Percentiles rank a stretch among this genome's conserved stretches.
These are phyloP conservation scores for Daldinia eschscholtzii DNA, from an alignment of 2,329 filamentous ascomycete species.

Conservation along the genomic window DNA sequence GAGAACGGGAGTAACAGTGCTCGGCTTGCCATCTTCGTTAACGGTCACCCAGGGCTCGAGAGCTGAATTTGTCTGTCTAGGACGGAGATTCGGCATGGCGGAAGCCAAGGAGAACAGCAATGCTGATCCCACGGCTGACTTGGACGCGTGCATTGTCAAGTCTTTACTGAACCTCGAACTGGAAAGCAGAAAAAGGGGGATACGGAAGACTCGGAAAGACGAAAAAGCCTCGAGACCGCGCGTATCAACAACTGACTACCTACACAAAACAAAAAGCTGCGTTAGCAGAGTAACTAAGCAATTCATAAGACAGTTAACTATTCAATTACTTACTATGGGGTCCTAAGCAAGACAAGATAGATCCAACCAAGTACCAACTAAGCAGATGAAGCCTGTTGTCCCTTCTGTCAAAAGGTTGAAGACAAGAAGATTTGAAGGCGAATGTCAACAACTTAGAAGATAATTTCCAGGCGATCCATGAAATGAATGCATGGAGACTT, in stretches of 20 bases:
- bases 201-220: constrained; percentile 25
- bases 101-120: constrained; percentile 47
- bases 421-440: constrained; percentile 21
- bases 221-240: constrained; percentile 21
- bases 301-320: neutral
- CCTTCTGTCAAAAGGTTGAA: constrained; percentile 10
- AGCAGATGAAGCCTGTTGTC: constrained; percentile 8
- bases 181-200: neutral
- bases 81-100: constrained; percentile 46
- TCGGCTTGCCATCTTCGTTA: constrained; percentile 60
- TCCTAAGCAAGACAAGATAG: constrained; percentile 18
- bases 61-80: constrained; percentile 49
- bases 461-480: constrained; percentile 6
- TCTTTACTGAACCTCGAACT: neutral
- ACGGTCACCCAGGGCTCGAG: constrained; percentile 66
- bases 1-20: constrained; percentile 63
- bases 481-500: constrained; percentile 1
- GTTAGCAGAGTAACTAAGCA: neutral
- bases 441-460: constrained; percentile 14
- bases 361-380: constrained; percentile 11
- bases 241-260: constrained; percentile 10
- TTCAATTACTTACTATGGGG: neutral
- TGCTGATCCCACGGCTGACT: constrained; percentile 41
- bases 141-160: constrained; percentile 41
- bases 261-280: neutral